Percentiles rank a stretch among this genome's conserved stretches.
These are phyloP conservation scores for Populus nigra DNA, from an alignment of 345 rosid species.

Conservation along the genomic window DNA sequence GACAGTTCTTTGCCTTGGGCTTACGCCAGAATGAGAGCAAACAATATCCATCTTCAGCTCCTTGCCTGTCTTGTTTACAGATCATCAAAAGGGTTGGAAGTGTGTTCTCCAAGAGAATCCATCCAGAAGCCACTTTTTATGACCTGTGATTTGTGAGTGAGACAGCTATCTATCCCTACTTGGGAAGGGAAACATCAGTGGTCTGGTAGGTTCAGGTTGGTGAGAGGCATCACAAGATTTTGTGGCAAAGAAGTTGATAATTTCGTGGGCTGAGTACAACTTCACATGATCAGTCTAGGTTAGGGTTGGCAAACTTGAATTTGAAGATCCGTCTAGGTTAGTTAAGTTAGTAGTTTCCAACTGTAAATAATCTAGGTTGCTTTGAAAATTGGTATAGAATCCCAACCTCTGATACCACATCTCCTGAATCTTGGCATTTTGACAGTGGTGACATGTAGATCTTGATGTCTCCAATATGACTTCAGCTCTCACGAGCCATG, in stretches of 20 bases:
- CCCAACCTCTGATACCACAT: too few relatives aligned
- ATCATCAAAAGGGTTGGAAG: background rate
- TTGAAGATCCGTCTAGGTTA: background rate
- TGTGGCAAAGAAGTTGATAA: background rate
- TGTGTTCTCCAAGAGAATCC: background rate
- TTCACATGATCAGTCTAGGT: background rate
- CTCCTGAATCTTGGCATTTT: too few relatives aligned
- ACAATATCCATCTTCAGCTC: background rate
- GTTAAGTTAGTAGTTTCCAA: too few relatives aligned
- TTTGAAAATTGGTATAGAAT: too few relatives aligned
- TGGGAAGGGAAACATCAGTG: background rate
- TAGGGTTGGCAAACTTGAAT: background rate
- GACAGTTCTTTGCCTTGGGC: background rate
- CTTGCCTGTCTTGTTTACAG: background rate
- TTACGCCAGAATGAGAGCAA: background rate
- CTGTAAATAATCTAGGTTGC: too few relatives aligned
- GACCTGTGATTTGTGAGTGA: background rate
- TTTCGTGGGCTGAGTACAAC: background rate
- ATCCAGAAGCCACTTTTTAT: background rate
- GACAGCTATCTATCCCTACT: background rate
- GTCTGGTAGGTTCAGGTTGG: background rate
- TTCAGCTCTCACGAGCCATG: background rate
- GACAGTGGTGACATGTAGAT: background rate
- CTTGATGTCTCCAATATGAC: background rate
- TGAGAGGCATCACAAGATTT: conserved; percentile 1